Percentiles rank a stretch among this genome's conserved stretches.
These are phyloP conservation scores for Atkinsonella texensis DNA, from an alignment of 2,329 filamentous ascomycete species.

Conservation along the genomic window DNA sequence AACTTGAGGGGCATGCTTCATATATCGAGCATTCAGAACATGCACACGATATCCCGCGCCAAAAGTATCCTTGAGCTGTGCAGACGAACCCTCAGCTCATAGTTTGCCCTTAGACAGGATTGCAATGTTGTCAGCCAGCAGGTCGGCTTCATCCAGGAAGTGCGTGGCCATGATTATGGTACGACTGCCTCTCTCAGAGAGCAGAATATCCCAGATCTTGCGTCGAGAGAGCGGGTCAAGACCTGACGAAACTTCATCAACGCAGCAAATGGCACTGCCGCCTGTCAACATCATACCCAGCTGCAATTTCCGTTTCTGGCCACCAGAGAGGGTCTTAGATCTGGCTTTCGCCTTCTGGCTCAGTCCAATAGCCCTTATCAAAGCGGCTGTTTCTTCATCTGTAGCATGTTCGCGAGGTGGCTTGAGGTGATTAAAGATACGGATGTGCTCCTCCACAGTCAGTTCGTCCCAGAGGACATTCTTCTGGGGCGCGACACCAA, in stretches of 20 bases:
- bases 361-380: conserved; percentile 64
- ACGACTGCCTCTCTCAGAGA: conserved; percentile 68
- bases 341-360: conserved; percentile 58
- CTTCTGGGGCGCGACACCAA: conserved; percentile 84
- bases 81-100: conserved; percentile 72
- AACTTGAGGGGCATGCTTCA: conserved; percentile 37
- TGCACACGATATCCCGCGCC: conserved; percentile 80
- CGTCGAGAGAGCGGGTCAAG: conserved; percentile 75
- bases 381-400: conserved; percentile 44
- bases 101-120: conserved; percentile 77
- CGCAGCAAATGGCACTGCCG: conserved; percentile 74
- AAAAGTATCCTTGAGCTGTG: conserved; percentile 69
- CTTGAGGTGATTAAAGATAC: conserved; percentile 76
- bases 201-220: conserved; percentile 89
- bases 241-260: conserved; percentile 84
- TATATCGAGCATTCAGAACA: conserved; percentile 46
- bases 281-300: conserved; percentile 93
- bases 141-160: conserved; percentile 85
- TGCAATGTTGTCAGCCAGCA: conserved; percentile 78
- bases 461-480: conserved; percentile 89
- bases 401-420: conserved; percentile 43
- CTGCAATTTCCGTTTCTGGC: conserved; percentile 86
- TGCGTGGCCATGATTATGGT: conserved; percentile 87
- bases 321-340: conserved; percentile 72
- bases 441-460: conserved; percentile 74